Evolutionary conservation across 371 early-diverging fungal species (phyloP), one percentile per base, ranked within the genome.

Genomic region (Cokeromyces recurvatus): DNA sequence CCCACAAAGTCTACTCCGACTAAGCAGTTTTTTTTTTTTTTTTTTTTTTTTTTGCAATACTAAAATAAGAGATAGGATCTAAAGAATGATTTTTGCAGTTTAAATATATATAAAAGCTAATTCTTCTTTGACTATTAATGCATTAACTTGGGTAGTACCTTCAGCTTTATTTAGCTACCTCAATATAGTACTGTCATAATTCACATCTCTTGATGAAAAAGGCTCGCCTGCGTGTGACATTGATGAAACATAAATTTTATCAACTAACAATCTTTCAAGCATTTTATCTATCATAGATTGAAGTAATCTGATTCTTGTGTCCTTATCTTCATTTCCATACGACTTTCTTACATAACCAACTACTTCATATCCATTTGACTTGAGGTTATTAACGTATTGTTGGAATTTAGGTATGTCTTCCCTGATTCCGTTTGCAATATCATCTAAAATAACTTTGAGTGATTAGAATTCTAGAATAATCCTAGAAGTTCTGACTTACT

Each of bases 401-500:
- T 48, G 48, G 48, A 40, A 40, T 48, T 21, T 39, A 29, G 44
- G 39, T 38, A 44, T 51, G 38, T 43, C 37, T 51, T 51, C 44
- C 38, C 32, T 51, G 39, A 44, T 51, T 51, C 44, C 51, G 43
- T 51, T 44, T 51, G 51, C 51, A 38, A 51, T 44, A 51, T 51
- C 51, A 43, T 38, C 51, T 43, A 44, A 51, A 51, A 51, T 51
- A 51, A 38, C 38, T 38, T 51, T 51, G 44, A 51, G 51, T 51
- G 36, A 50, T 37, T 35, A 38, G 23, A 43, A 50, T 50, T 43
- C 43, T 29, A 50, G 51, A 50, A 50, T 49, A 49, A 49, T 40
- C 41, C 15, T 40, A 40, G 41, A 40, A 24, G 25, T 48, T 48
- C 40, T 48, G 48, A 48, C 40, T 48, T 40, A 39, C 48, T 32